These are phyloP conservation scores for Melanogaster broomeanus DNA, from an alignment of 768 basidiomycete genomes.

Conservation along the genomic window DNA sequence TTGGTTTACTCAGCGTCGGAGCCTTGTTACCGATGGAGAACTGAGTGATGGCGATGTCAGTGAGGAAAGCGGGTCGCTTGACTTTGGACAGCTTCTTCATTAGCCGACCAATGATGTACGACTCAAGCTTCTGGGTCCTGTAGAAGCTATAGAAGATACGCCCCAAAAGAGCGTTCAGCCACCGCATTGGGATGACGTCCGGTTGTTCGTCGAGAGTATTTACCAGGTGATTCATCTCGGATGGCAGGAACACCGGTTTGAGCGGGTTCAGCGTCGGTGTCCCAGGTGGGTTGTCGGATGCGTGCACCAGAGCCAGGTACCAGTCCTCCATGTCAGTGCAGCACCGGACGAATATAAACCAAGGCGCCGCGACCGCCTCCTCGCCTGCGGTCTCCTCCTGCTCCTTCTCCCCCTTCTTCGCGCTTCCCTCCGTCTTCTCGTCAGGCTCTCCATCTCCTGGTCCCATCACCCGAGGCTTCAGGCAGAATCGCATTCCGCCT, in stretches of 20 bases:
- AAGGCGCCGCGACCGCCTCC: slow-evolving; percentile 63
- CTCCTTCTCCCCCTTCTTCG: slow-evolving; percentile 41
- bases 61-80: slow-evolving; percentile 84
- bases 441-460: slow-evolving; percentile 24
- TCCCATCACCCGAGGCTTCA: slow-evolving; percentile 51
- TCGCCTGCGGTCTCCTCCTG: slow-evolving; percentile 42
- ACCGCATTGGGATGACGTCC: slow-evolving; percentile 95
- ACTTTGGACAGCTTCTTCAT: slow-evolving; percentile 95
- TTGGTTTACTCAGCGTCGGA: slow-evolving; percentile 92
- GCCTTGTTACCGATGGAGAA: slow-evolving; percentile 85
- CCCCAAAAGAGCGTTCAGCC: slow-evolving; percentile 94
- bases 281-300: slow-evolving; percentile 62
- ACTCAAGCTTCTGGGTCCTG: slow-evolving; percentile 78
- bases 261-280: slow-evolving; percentile 63
- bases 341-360: slow-evolving; percentile 92
- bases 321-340: slow-evolving; percentile 97
- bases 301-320: slow-evolving; percentile 82
- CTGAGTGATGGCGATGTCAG: slow-evolving; percentile 83
- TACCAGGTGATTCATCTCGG: slow-evolving; percentile 84
- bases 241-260: slow-evolving; percentile 63
- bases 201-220: slow-evolving; percentile 88
- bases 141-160: slow-evolving; percentile 93
- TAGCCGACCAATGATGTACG: slow-evolving; percentile 80
- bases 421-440: slow-evolving; percentile 40
- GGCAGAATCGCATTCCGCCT: slow-evolving; percentile 87